phyloP scores from a whole-genome alignment of 2,329 filamentous ascomycete species.

The Diaporthe australafricana region DNA sequence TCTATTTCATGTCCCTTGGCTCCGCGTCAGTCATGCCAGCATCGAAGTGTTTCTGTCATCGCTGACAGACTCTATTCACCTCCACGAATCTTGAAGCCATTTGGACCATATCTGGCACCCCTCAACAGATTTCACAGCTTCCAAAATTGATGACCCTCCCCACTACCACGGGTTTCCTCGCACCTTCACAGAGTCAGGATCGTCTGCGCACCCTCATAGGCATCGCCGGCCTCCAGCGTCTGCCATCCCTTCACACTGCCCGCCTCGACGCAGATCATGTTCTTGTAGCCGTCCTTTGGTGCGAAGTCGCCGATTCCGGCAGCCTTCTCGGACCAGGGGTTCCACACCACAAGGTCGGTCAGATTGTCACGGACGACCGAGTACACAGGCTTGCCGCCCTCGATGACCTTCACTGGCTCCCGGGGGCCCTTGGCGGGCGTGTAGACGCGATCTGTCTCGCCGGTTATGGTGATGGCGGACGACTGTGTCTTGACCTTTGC shows the following conservation, averaged over 20 bases:
- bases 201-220: conserved; percentile 71
- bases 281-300: conserved; percentile 89
- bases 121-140: conserved; percentile 31
- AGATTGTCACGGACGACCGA: conserved; percentile 86
- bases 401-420: conserved; percentile 68
- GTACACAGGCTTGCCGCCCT: conserved; percentile 74
- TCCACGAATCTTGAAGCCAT: not conserved
- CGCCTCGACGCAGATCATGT: conserved; percentile 95
- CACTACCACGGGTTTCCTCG: not conserved
- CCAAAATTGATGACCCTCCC: not conserved
- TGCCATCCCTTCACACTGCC: conserved; percentile 86
- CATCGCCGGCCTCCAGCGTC: conserved; percentile 82
- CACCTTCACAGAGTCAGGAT: conserved; percentile 54
- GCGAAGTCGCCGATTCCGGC: conserved; percentile 86
- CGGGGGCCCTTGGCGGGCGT: conserved; percentile 73
- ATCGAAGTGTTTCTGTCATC: not conserved
- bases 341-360: conserved; percentile 93
- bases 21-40: conserved; percentile 6
- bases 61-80: conserved; percentile 12
- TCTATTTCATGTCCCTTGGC: conserved; percentile 4
- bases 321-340: conserved; percentile 91
- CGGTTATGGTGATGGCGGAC: conserved; percentile 74
- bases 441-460: conserved; percentile 92
- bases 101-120: not conserved
- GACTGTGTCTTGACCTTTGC: conserved; percentile 73